Base-by-base conservation (phyloP, 139 green algal genomes). In the Zygnema circumcarinatum region DNA sequence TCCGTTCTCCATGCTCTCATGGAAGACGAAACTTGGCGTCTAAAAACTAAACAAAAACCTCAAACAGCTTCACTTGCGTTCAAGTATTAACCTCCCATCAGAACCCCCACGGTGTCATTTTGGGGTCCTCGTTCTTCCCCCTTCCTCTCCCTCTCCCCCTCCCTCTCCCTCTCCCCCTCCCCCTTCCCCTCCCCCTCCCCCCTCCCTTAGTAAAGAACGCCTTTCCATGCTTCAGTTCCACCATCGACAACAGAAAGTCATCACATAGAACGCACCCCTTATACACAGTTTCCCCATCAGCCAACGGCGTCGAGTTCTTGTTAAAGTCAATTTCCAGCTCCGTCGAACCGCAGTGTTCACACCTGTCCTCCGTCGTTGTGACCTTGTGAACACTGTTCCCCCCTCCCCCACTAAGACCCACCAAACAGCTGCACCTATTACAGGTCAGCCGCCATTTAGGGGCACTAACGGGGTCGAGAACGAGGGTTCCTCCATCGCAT, bases 381-480 rank as follows among this genome's bases (percentile, higher is more conserved):
- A 87, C 41, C 33, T 2, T 22, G 54, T 90, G 76, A 20, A 69
- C 79, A 11, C 67, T 91, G 52, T 92, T 67, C 0, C 94, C 93
- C n/a, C n/a, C n/a, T n/a, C n/a, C n/a, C n/a, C n/a, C n/a, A n/a
- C n/a, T n/a, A 33, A 98, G 90, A 75, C 95, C 96, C 29, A 98
- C 92, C 1, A 98, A 72, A 87, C 96, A 96, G 92, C 86, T 92
- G 91, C 95, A 98, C 39, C 84, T 84, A 81, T 93, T 96, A 94
- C 96, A 98, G 81, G 96, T 92, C 35, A 98, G 68, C 0, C 95
- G 92, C 95, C 94, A 97, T 38, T 91, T 92, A 22, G 95, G 94
- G 0, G 90, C 93, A 1, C 87, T 92, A 11, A 97, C 92, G 0
- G 96, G 94, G 88, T 98, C 95, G 62, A 98, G 91, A 56, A 98